phyloP scores from a whole-genome alignment of 2,329 filamentous ascomycete genomes.

The Pyricularia sp. region DNA sequence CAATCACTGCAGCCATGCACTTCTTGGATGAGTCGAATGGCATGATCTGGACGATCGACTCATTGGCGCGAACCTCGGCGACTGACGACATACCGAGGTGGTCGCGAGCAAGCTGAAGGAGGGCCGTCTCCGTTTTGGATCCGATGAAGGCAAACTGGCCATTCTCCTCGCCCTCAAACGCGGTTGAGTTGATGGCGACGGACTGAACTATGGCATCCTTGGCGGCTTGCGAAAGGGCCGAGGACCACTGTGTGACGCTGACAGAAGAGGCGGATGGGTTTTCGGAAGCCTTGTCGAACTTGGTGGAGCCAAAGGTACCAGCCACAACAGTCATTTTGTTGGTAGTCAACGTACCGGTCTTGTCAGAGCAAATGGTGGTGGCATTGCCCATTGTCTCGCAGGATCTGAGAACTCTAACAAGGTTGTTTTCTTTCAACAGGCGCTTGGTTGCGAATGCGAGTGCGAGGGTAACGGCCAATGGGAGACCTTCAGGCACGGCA shows the following conservation, averaged over 20 bases:
- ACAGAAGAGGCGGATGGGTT: background rate
- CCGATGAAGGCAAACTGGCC: constrained; percentile 38
- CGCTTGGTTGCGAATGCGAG: constrained; percentile 58
- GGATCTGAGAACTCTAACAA: constrained; percentile 55
- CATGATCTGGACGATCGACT: constrained; percentile 33
- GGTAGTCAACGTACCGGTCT: constrained; percentile 58
- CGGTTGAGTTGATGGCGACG: constrained; percentile 47
- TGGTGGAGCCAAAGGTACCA: constrained; percentile 38
- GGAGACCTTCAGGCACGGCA: constrained; percentile 57
- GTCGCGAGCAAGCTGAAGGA: constrained; percentile 39
- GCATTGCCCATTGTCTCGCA: constrained; percentile 65
- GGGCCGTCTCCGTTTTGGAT: constrained; percentile 47
- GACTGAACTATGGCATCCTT: constrained; percentile 30
- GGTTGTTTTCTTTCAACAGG: constrained; percentile 61
- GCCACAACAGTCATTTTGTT: constrained; percentile 62
- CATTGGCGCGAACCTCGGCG: constrained; percentile 34
- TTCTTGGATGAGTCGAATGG: constrained; percentile 46
- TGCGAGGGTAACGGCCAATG: constrained; percentile 57
- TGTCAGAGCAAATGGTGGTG: constrained; percentile 52
- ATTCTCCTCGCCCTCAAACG: constrained; percentile 41
- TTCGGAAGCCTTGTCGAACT: background rate
- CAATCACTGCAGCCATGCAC: constrained; percentile 46
- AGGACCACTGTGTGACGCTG: constrained; percentile 20
- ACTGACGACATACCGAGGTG: constrained; percentile 39
- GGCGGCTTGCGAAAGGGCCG: constrained; percentile 15